phyloP scores from a whole-genome alignment of 257 asterid genomes.

The Solanum chilense region DNA sequence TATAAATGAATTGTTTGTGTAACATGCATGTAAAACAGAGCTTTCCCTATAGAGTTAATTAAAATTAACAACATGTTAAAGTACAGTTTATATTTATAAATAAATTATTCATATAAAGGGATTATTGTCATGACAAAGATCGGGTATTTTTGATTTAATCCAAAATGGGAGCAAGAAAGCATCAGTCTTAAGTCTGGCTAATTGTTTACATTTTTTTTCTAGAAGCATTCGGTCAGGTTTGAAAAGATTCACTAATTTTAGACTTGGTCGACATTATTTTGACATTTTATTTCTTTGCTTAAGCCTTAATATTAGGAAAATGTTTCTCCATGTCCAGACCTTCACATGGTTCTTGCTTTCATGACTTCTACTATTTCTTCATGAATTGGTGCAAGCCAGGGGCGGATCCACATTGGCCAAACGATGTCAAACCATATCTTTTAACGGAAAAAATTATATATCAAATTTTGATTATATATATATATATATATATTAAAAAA shows the following conservation, averaged over 20 bases:
- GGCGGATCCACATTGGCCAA: too few species aligned
- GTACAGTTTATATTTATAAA: neutral
- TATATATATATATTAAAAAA: too few species aligned
- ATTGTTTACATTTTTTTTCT: neutral
- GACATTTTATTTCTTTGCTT: neutral
- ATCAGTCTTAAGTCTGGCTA: neutral
- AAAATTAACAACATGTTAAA: neutral
- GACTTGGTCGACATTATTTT: neutral
- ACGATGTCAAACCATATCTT: too few species aligned
- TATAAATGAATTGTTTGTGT: neutral
- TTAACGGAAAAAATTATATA: too few species aligned
- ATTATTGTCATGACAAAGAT: neutral
- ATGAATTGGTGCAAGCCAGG: neutral
- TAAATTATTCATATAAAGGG: neutral
- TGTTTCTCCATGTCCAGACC: neutral
- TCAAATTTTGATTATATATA: too few species aligned
- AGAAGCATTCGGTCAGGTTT: neutral
- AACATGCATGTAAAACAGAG: neutral
- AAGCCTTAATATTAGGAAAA: neutral
- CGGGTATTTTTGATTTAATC: neutral
- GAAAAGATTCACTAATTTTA: neutral
- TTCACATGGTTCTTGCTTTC: neutral
- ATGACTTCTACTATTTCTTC: neutral
- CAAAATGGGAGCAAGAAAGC: neutral
- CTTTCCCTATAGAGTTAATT: neutral